Conservation (phyloP, 176 grass and related monocot species). For the Oryza brachyantha region DNA sequence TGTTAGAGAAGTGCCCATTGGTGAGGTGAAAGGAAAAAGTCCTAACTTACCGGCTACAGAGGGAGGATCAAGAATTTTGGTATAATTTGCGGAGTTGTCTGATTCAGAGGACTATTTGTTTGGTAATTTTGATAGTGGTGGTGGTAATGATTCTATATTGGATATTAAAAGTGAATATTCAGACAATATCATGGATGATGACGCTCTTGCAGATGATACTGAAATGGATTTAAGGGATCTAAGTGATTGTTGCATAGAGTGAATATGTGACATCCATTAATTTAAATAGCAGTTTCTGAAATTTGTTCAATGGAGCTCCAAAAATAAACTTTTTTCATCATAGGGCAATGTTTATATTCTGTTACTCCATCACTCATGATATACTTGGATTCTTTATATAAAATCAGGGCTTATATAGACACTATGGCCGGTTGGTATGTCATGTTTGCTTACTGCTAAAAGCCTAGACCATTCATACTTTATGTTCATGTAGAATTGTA, state of each 20-base stretch:
- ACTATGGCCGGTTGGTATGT: neutral
- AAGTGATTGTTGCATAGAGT: constrained; percentile 37
- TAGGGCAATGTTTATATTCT: neutral
- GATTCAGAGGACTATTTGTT: constrained; percentile 44
- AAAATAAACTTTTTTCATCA: neutral
- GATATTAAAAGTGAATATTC: constrained; percentile 42
- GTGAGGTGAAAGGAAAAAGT: constrained; percentile 75
- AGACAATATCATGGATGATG: constrained; percentile 31
- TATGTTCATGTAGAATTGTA: constrained; percentile 1
- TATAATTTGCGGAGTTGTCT: constrained; percentile 22
- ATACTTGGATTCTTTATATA: constrained; percentile 8
- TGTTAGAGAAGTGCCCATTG: constrained; percentile 59
- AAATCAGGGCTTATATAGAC: neutral
- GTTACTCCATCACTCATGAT: neutral
- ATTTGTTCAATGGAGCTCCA: neutral
- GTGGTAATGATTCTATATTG: constrained; percentile 28
- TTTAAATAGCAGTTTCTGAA: neutral
- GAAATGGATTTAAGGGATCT: constrained; percentile 60
- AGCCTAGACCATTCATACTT: neutral
- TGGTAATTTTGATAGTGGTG: constrained; percentile 5
- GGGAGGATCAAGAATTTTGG: constrained; percentile 60
- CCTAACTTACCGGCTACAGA: constrained; percentile 65
- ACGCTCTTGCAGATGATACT: constrained; percentile 41
- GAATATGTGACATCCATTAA: constrained; percentile 19
- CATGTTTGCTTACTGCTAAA: neutral